These are phyloP conservation scores for Rhizoclosmatium globosum DNA, from an alignment of 192 early-diverging fungal genomes.

Conservation along the genomic window DNA sequence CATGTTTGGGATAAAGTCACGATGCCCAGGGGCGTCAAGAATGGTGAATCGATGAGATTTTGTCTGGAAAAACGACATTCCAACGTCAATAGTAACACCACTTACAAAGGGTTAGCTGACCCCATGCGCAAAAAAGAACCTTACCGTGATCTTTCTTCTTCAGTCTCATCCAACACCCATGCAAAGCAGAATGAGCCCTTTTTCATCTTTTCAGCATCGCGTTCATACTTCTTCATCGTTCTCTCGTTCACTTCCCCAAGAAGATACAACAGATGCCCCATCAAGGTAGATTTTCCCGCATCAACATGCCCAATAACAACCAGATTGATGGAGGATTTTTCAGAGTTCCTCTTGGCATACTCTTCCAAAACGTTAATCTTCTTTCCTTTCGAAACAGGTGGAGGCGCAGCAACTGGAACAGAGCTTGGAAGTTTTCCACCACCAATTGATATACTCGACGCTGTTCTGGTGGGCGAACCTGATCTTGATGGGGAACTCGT, in stretches of 20 bases:
- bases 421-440: not conserved
- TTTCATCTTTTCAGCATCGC: conserved; percentile 90
- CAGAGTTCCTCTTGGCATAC: conserved; percentile 70
- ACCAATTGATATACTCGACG: not conserved
- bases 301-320: conserved; percentile 97
- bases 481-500: conserved; percentile 6
- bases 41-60: conserved; percentile 79
- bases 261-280: conserved; percentile 93
- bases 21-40: conserved; percentile 96
- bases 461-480: not conserved
- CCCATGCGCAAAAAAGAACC: not conserved
- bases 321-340: conserved; percentile 81
- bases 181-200: conserved; percentile 97
- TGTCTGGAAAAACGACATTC: conserved; percentile 89
- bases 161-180: conserved; percentile 98
- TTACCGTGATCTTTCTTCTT: conserved; percentile 84
- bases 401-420: not conserved
- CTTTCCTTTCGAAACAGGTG: conserved; percentile 48
- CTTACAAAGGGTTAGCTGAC: conserved; percentile 32
- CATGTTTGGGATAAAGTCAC: conserved; percentile 99
- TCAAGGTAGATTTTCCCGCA: conserved; percentile 95
- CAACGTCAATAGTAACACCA: conserved; percentile 98
- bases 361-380: conserved; percentile 75
- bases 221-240: conserved; percentile 86
- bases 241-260: conserved; percentile 90